Base-by-base conservation (phyloP, 352 stramenopile species). In the Globisporangium splendens region DNA sequence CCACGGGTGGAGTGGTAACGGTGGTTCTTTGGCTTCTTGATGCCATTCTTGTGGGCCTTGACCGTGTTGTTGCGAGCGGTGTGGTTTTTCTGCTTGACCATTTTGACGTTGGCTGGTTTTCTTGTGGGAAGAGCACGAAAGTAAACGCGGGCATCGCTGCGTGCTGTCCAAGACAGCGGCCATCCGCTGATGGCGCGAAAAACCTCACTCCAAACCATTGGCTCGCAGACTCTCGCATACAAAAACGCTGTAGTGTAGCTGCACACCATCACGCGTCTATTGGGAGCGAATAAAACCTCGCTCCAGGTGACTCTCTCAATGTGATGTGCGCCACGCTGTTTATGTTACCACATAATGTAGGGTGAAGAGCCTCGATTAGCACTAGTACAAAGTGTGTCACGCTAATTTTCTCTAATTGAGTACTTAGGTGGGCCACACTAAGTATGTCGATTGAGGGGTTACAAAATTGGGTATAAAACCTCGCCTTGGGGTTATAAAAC, bases 81-180 rank as follows among this genome's bases (percentile, higher is more conserved):
- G 82, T 97, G 96, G 83, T 99, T 98, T 92, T 99, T 99, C 93
- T 97, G 89, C 87, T 96, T 93, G 78, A 93, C 84, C 84, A 93
- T 93, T 68, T 73, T 89, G 61, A 68, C 77, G 69, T 76, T 61
- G 58, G 66, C 73, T 68, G 75, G 73, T 71, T 80, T 83, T 78
- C 68, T 70, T 79, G 73, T 65, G 75, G 47, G 47, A 50, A 54
- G 49, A 42, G 15, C 49, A 54, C 49, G 38, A 54, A 54, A 54
- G 49, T 20, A 8, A 17, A 22, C 14, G 47, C 47, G 47, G 31
- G n/a, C n/a, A 10, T 24, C 6, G 22, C 52, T 2, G 12, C 13
- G 24, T 21, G 52, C n/a, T 17, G 22, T 6, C 15, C n/a, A 33
- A 20, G 21, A 24, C 52, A 21, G 38, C 31, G 7, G 38, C 38